Base-by-base conservation (phyloP, 768 basidiomycete species). In the Hysterangium stoloniferum region DNA sequence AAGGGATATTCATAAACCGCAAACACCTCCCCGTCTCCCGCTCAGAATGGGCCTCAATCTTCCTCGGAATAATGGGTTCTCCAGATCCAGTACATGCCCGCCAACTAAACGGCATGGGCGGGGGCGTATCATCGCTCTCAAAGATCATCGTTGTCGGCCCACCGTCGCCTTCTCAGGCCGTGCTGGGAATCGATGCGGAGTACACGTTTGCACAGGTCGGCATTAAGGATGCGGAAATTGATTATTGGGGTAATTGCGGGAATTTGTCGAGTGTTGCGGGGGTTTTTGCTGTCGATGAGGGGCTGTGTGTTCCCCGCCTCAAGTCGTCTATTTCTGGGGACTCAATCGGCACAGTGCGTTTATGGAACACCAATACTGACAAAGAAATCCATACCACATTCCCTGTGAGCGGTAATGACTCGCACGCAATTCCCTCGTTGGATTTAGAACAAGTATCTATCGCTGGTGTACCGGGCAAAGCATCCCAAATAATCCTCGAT, bases 101-200 rank as follows among this genome's bases (percentile, higher is more conserved):
- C 13, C 86, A 90, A 63, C 69, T 88, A 12, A 80, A 90, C 56
- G 86, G 86, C 9, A 85, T 88, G 82, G 86, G 86, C 7, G 84
- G 86, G 5, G 86, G 86, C 3, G 66, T 84, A 7, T 83, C 81
- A 13, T 84, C 81, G 51, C 71, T 86, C 5, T 85, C 83, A 31
- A 90, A 90, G 60, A 76, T 87, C 13, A 78, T 77, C 56, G 75
- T 89, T 40, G 78, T 88, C 2, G 76, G 73, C 6, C 51, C 69
- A 37, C 71, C 82, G 5, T 70, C 75, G 0, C 58, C 64, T 1
- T 64, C 62, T 9, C 75, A 76, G 37, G 46, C 29, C 49, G 63
- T 65, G 1, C 48, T 64, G 17, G 76, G 75, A 15, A 68, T 79
- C 34, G 77, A 84, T 44, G 76, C 77, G 17, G 81, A 83, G 56